Evolutionary conservation across 2,329 filamentous ascomycete genomes (phyloP).

Genomic region (Xylaria digitata): DNA sequence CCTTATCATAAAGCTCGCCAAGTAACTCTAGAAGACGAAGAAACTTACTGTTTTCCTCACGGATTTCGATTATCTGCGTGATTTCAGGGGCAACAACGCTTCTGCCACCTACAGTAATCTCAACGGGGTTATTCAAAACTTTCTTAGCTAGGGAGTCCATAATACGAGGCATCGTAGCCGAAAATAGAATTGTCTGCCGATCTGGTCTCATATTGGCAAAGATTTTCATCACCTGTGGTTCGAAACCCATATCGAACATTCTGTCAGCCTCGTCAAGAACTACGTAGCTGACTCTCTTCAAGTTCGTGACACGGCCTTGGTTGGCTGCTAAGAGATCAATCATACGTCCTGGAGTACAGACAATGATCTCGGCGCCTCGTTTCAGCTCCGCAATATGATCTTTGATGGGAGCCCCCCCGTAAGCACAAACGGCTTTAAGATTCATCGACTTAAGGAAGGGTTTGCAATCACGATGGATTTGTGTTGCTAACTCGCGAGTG

Average conservation of each 20-base stretch:
- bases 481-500: constrained; percentile 90
- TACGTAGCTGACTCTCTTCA: constrained; percentile 89
- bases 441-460: constrained; percentile 90
- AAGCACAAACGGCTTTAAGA: constrained; percentile 89
- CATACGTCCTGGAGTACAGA: constrained; percentile 94
- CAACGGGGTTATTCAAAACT: constrained; percentile 83
- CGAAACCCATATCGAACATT: constrained; percentile 99
- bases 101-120: constrained; percentile 91
- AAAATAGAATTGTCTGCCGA: constrained; percentile 94
- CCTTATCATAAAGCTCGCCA: constrained; percentile 84
- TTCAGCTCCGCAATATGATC: constrained; percentile 98
- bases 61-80: constrained; percentile 90
- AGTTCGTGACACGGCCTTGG: constrained; percentile 90
- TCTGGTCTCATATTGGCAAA: constrained; percentile 91
- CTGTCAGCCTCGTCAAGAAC: constrained; percentile 97
- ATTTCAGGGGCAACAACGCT: constrained; percentile 92
- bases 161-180: constrained; percentile 92
- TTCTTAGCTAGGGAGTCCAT: constrained; percentile 94
- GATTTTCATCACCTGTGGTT: constrained; percentile 97
- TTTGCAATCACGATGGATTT: constrained; percentile 95
- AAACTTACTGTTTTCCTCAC: constrained; percentile 86
- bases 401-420: constrained; percentile 94
- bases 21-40: constrained; percentile 84
- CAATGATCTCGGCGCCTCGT: constrained; percentile 92
- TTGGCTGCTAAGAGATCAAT: constrained; percentile 96